Base-by-base conservation (phyloP, 2,329 filamentous ascomycete genomes). In the Chaetomium olivaceum region DNA sequence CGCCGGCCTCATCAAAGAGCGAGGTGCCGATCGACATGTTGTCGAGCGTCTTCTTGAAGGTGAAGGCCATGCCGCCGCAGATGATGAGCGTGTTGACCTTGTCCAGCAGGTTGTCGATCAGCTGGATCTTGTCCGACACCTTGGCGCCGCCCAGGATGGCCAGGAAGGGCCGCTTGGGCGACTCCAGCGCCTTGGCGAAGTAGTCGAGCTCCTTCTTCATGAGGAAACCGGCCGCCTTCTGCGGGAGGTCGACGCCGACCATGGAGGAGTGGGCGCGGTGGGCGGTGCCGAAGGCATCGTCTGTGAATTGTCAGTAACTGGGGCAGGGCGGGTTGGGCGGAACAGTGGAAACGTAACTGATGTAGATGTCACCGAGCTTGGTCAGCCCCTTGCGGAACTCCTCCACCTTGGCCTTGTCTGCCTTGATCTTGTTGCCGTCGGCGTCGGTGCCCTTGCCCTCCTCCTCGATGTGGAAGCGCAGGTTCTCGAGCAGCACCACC, bases 171-270 rank as follows among this genome's bases (percentile, higher is more conserved):
- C 94, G 89, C 83, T 96, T 86, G 68, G 95, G 95, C 74, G 86
- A 88, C 84, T 99, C 95, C 68, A 99, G 91, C 48, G 93, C 95
- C 84, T 97, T 88, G 71, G 95, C 95, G 78, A 99, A 99, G 89
- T 99, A 99, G 78, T 99, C 95, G 70, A 99, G 91, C 82, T 99
- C 95, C 86, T 98, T 99, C 91, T 99, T 99, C 86, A 99, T 93
- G 76, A 99, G 89, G 89, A 97, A 99, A 69, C 95, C 95, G 64
- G 94, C 92, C 11, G 95, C 95, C 85, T 97, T 97, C 80, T 98
- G 92, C 73, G 94, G 93, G 58, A 99, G 90, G 72, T 97, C 89
- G 70, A 97, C 87, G 76, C 95, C 95, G 75, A 99, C 95, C 95
- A 99, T 99, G 80, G 94, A 98, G 80, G 93, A 97, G 88, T 99